Base-by-base conservation (phyloP, 257 asterid genomes). In the Solanum habrochaites region DNA sequence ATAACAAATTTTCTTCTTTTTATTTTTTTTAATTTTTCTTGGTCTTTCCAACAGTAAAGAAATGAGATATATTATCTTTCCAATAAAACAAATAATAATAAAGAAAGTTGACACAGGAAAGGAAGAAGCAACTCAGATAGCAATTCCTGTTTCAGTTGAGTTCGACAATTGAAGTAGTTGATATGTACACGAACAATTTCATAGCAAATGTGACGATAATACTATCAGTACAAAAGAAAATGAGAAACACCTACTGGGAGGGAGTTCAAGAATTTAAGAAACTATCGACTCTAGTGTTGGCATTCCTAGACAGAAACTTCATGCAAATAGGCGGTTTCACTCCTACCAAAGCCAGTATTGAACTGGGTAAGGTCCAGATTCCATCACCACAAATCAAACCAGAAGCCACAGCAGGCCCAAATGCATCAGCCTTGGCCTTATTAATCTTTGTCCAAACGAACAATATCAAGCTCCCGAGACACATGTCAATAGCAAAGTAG, bases 301-400 rank as follows among this genome's bases (percentile, higher is more conserved):
- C 90, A 47, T 77, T 87, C 85, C 95, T 92, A 0, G 96, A 92
- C n/a, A 96, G 91, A 88, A 94, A 96, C 91, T 93, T 94, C 98
- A 96, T 96, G 91, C 98, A 96, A 85, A 96, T 90, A 3, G 98
- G 98, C 1, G 98, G 96, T 8, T 94, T 83, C 9, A 96, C 90
- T 66, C 98, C 94, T 0, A 88, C 93, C 92, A 96, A 86, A 35
- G 98, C 96, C 11, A 96, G 91, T 71, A 94, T 73, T 11, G 98
- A 93, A 83, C 89, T 93, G 18, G 98, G 98, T 91, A 96, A 77
- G 8, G 91, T 94, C 98, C 98, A 96, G 2, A 94, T 92, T 86
- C 98, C 98, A 23, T 94, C 98, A 15, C 98, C 98, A 72, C 98
- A 96, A 8, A 96, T 96, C 94, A 96, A 86, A 66, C 98, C 98